A percentile compares a stretch with the other conserved stretches of the same genome.
Evolutionary conservation across 805 yeast genomes (phyloP).

Genomic region (Candida loeiensis): DNA sequence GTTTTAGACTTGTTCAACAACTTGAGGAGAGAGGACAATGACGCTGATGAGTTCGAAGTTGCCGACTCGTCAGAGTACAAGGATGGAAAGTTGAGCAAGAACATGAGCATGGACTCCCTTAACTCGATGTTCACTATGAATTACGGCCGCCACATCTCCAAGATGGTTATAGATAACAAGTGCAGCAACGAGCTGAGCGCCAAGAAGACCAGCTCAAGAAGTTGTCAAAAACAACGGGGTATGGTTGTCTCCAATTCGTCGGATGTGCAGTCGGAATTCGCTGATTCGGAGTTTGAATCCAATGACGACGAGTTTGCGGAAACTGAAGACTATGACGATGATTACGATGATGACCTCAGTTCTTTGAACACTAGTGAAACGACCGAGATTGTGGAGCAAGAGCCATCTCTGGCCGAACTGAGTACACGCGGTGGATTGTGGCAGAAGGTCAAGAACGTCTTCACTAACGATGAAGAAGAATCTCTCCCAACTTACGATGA

Average conservation of each 20-base stretch:
- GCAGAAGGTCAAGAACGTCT: conserved; percentile 43
- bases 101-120: conserved; percentile 37
- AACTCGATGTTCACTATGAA: conserved; percentile 37
- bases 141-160: conserved; percentile 39
- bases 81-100: conserved; percentile 23
- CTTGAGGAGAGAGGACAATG: conserved; percentile 17
- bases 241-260: not conserved
- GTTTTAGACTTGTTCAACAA: conserved; percentile 39
- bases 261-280: conserved; percentile 21
- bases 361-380: conserved; percentile 1
- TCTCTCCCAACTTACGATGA: conserved; percentile 71
- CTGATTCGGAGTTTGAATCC: conserved; percentile 35
- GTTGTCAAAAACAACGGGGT: not conserved
- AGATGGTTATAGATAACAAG: conserved; percentile 31
- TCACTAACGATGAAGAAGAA: conserved; percentile 29
- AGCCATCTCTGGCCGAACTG: not conserved
- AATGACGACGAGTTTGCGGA: conserved; percentile 34
- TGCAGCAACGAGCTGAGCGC: conserved; percentile 6
- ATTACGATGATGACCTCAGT: conserved; percentile 14
- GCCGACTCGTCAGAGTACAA: conserved; percentile 6
- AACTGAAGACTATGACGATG: conserved; percentile 19
- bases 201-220: too few relatives aligned
- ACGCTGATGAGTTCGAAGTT: conserved; percentile 9
- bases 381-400: not conserved
- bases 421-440: conserved; percentile 27